A percentile compares a stretch with the other conserved stretches of the same genome.
Evolutionary conservation across 202 grass and related monocot species (phyloP).

Genomic region (Digitaria exilis): DNA sequence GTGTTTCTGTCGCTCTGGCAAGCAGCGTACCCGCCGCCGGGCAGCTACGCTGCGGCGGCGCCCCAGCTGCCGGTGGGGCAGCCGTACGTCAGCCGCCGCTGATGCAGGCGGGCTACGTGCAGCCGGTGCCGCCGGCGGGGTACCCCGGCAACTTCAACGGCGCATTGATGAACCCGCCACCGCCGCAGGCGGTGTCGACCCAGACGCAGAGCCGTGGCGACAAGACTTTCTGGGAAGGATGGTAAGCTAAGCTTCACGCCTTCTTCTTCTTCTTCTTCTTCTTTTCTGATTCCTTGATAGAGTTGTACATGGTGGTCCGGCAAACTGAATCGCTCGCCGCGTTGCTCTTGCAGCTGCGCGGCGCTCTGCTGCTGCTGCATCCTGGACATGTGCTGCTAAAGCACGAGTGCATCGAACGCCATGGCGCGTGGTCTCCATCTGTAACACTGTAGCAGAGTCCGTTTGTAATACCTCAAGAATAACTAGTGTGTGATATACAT

Average conservation of each 20-base stretch:
- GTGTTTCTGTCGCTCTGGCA: not conserved
- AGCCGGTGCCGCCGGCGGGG: constrained; percentile 36
- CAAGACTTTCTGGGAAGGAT: constrained; percentile 59
- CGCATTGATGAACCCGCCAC: constrained; percentile 44
- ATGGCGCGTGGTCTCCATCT: not conserved
- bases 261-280: too few relatives aligned
- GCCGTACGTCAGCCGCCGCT: constrained; percentile 31
- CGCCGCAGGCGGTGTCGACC: constrained; percentile 25
- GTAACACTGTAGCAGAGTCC: not conserved
- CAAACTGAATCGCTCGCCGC: not conserved
- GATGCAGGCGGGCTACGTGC: constrained; percentile 15
- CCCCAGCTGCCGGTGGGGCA: constrained; percentile 8
- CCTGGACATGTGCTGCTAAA: constrained; percentile 51
- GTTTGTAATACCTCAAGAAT: not conserved
- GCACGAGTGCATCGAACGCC: not conserved
- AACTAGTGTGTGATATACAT: not conserved
- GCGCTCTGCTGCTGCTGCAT: constrained; percentile 54
- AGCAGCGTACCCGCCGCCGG: constrained; percentile 47
- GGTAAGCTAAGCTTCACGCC: constrained; percentile 31
- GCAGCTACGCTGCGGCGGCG: constrained; percentile 16
- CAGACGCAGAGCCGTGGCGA: constrained; percentile 51
- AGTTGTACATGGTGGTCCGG: not conserved
- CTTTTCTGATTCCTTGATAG: not conserved
- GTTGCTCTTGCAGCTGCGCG: constrained; percentile 44
- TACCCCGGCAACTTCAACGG: constrained; percentile 47